Base-by-base conservation (phyloP, 1,284 basidiomycete species). In the Cerrena zonata region DNA sequence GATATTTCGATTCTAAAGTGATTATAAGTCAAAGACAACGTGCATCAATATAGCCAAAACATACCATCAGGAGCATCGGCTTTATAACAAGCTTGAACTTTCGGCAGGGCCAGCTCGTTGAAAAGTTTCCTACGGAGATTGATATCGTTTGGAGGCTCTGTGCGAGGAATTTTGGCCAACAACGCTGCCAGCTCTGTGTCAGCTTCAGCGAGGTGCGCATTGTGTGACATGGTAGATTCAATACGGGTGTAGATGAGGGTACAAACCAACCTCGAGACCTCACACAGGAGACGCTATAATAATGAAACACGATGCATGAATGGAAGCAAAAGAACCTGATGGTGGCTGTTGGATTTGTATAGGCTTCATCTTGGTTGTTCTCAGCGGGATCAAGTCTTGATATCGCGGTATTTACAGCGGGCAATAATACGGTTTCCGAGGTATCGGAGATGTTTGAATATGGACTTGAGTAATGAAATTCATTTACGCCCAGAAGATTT, bases 211-310 rank as follows among this genome's bases (percentile, higher is more conserved):
- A 56, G 30, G 40, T 48, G 44, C 3, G 52, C 37, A 30, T 53
- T 45, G 30, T 56, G 54, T 11, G 54, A 46, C 54, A 56, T 55
- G 39, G 39, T 34, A 34, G 30, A 34, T 34, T n/a, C n/a, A n/a
- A n/a, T 7, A 34, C 30, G 15, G 15, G 30, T 34, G 30, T 34
- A 15, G 15, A 7, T 15, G 30, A 34, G 30, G 30, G 30, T n/a
- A n/a, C n/a, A n/a, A n/a, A n/a, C n/a, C n/a, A n/a, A n/a, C n/a
- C n/a, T n/a, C n/a, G n/a, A n/a, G n/a, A n/a, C n/a, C n/a, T n/a
- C n/a, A n/a, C n/a, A n/a, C n/a, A n/a, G n/a, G n/a, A n/a, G n/a
- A n/a, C n/a, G n/a, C n/a, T n/a, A n/a, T n/a, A n/a, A n/a, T n/a
- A n/a, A n/a, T n/a, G n/a, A n/a, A n/a, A n/a, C n/a, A n/a, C n/a